Evolutionary conservation across 768 basidiomycete genomes (phyloP).

Genomic region (Mycena alexandri): DNA sequence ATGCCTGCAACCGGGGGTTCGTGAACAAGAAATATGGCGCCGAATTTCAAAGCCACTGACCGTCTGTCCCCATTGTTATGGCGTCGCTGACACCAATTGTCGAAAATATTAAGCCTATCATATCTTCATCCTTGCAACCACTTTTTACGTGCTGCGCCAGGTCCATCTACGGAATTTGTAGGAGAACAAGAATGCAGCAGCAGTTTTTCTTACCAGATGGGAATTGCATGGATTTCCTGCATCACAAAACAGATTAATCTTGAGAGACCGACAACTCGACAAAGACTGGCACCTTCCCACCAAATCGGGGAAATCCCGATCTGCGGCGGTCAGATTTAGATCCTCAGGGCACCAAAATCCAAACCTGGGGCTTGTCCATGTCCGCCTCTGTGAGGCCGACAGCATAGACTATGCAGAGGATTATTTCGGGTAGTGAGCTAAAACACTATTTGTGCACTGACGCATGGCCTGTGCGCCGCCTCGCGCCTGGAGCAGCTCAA

Average conservation of each 20-base stretch:
- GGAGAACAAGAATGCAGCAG: not conserved
- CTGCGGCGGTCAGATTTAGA: conserved; percentile 51
- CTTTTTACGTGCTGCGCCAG: conserved; percentile 85
- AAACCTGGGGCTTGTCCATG: conserved; percentile 87
- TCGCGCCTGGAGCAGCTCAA: conserved; percentile 55
- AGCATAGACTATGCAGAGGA: conserved; percentile 72
- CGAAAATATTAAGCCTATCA: conserved; percentile 88
- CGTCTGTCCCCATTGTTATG: conserved; percentile 92
- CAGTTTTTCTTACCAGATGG: conserved; percentile 68
- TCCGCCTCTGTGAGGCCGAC: conserved; percentile 83
- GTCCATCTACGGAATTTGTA: conserved; percentile 65
- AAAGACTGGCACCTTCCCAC: conserved; percentile 81
- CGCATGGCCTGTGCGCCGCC: conserved; percentile 91
- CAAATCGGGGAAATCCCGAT: conserved; percentile 91
- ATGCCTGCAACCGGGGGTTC: conserved; percentile 65
- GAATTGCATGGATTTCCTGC: conserved; percentile 89
- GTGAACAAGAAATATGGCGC: not conserved
- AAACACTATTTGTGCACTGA: conserved; percentile 51
- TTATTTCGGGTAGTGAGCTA: not conserved
- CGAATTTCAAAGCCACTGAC: conserved; percentile 52
- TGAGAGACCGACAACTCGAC: too few species aligned
- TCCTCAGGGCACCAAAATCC: conserved; percentile 15
- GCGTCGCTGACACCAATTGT: conserved; percentile 86
- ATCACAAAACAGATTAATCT: not conserved
- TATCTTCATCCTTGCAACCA: conserved; percentile 83